Conservation (phyloP, 176 grass and related monocot genomes). For the Avena eriantha region DNA sequence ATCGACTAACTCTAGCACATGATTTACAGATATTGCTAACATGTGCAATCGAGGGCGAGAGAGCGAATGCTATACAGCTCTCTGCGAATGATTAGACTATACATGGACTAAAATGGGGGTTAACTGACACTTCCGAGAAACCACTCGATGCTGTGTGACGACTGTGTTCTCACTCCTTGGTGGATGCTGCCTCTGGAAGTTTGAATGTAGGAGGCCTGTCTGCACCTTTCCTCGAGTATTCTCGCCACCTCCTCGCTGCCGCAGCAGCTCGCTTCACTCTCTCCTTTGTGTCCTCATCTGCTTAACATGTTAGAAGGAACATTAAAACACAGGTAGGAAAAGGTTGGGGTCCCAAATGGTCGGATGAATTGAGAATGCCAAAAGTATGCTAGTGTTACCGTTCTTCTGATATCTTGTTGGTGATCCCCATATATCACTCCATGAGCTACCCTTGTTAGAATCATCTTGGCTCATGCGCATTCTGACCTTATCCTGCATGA, state of each 20-base stretch:
- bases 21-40: slow-evolving; percentile 41
- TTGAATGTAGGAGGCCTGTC: slow-evolving; percentile 75
- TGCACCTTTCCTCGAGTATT: slow-evolving; percentile 89
- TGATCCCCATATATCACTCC: slow-evolving; percentile 85
- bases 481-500: slow-evolving; percentile 72
- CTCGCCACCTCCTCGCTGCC: slow-evolving; percentile 91
- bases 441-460: slow-evolving; percentile 68
- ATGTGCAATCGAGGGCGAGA: not conserved
- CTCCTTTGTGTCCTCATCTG: slow-evolving; percentile 81
- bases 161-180: slow-evolving; percentile 55
- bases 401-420: slow-evolving; percentile 65
- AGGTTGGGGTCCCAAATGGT: not conserved
- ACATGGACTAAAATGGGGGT: slow-evolving; percentile 42
- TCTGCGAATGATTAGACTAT: slow-evolving; percentile 54
- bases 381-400: slow-evolving; percentile 50
- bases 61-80: slow-evolving; percentile 50
- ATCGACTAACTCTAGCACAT: slow-evolving; percentile 33
- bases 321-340: slow-evolving; percentile 20
- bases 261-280: slow-evolving; percentile 78
- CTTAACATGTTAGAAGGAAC: not conserved
- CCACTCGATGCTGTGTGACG: not conserved
- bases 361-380: not conserved
- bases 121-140: slow-evolving; percentile 37
- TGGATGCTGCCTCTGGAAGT: slow-evolving; percentile 83
- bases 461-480: slow-evolving; percentile 73